Conservation (phyloP, 495 filamentous ascomycete genomes). For the Parmelia sp. region DNA sequence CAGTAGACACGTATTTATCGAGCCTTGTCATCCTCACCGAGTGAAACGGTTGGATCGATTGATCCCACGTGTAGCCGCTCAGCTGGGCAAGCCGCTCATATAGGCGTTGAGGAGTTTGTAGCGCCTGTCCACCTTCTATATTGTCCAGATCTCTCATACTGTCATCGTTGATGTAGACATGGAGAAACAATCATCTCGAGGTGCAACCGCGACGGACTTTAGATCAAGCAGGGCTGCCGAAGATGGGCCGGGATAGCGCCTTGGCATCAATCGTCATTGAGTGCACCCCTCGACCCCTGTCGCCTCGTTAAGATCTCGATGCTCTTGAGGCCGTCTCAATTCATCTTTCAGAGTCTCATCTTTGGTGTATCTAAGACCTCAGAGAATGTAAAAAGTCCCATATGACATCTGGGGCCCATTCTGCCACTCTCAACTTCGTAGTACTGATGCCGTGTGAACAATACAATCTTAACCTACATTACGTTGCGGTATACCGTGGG, state of each 20-base stretch:
- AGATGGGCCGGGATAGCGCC: neutral
- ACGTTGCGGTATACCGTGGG: too few relatives aligned
- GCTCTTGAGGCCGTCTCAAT: too few relatives aligned
- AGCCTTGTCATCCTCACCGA: constrained; percentile 35
- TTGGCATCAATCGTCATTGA: too few relatives aligned
- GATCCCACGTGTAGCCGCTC: constrained; percentile 71
- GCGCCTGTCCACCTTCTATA: constrained; percentile 8
- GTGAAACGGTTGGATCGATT: constrained; percentile 61
- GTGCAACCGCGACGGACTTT: constrained; percentile 5
- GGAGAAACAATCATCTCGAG: neutral
- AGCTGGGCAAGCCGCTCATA: constrained; percentile 67
- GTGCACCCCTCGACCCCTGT: too few relatives aligned
- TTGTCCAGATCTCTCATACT: constrained; percentile 13
- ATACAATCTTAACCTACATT: too few relatives aligned
- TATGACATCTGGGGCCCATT: too few relatives aligned
- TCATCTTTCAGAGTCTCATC: too few relatives aligned
- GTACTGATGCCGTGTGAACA: too few relatives aligned
- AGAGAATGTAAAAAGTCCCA: too few relatives aligned
- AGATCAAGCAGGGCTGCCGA: neutral
- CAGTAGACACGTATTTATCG: neutral
- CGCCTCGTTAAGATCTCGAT: too few relatives aligned
- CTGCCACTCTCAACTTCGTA: too few relatives aligned
- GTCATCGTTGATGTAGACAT: constrained; percentile 6
- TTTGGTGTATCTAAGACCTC: too few relatives aligned
- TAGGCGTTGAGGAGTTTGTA: constrained; percentile 54